A percentile compares a stretch with the other conserved stretches of the same genome.
Conservation (phyloP, 148 eudicot genomes). For the Rhododendron simsii region DNA sequence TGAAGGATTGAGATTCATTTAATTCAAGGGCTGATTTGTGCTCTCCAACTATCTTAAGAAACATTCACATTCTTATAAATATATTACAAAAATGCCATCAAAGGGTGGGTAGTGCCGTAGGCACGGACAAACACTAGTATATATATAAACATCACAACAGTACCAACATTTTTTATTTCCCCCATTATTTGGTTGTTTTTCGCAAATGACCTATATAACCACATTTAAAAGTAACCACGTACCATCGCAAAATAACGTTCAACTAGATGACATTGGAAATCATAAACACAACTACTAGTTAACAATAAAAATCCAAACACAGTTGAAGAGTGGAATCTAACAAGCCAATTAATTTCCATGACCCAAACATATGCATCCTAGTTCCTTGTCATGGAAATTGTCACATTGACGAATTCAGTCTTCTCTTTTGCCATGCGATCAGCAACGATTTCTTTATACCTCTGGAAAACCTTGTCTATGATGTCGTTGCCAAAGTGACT, state of each 20-base stretch:
- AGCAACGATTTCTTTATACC: constrained; percentile 18
- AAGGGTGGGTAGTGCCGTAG: too few species aligned
- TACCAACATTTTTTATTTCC: too few species aligned
- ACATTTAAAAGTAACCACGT: not conserved
- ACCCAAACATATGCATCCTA: not conserved
- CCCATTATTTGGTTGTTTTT: too few species aligned
- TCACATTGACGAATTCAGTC: constrained; percentile 34
- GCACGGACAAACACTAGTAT: too few species aligned
- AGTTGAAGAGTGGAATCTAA: not conserved
- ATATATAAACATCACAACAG: too few species aligned
- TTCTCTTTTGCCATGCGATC: constrained; percentile 35
- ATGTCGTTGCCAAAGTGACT: constrained; percentile 40
- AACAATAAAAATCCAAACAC: not conserved
- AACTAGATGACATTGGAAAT: not conserved
- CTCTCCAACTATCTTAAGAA: too few species aligned
- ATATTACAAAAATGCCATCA: too few species aligned
- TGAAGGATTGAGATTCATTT: too few species aligned
- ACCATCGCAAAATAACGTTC: not conserved
- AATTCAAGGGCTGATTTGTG: too few species aligned
- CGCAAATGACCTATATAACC: not conserved
- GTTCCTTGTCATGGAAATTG: constrained; percentile 32
- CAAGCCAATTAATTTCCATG: not conserved
- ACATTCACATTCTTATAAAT: too few species aligned
- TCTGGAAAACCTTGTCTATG: constrained; percentile 35
- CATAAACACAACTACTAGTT: not conserved